These are phyloP conservation scores for Tetrapyrgos nigripes DNA, from an alignment of 1,284 basidiomycete genomes.

Conservation along the genomic window DNA sequence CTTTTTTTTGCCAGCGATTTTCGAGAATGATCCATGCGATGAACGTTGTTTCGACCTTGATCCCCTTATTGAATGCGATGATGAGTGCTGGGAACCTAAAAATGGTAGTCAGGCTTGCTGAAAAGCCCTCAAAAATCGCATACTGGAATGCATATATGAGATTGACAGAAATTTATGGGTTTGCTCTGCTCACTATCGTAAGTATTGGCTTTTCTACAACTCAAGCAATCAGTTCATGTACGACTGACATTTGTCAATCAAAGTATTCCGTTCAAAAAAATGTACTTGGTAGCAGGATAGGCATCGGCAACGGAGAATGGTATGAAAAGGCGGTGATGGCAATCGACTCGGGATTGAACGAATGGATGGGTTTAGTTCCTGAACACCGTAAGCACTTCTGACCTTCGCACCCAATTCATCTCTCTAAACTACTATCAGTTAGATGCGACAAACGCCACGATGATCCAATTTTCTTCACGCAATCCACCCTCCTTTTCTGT, in stretches of 20 bases:
- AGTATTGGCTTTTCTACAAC: constrained; percentile 33
- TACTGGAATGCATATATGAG: constrained; percentile 60
- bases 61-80: constrained; percentile 64
- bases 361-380: constrained; percentile 78
- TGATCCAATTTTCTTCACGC: constrained; percentile 69
- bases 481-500: constrained; percentile 71
- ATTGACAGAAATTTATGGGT: constrained; percentile 61
- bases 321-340: constrained; percentile 77
- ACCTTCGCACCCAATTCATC: background rate
- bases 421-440: constrained; percentile 47
- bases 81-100: constrained; percentile 70
- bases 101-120: constrained; percentile 45
- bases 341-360: constrained; percentile 77
- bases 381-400: constrained; percentile 54
- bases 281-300: constrained; percentile 59
- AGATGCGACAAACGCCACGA: constrained; percentile 75
- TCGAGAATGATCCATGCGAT: background rate
- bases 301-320: constrained; percentile 54
- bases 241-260: background rate
- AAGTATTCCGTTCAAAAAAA: constrained; percentile 79
- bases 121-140: constrained; percentile 48
- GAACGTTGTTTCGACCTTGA: constrained; percentile 63
- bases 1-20: background rate
- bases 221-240: too few species aligned
- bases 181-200: constrained; percentile 60